Evolutionary conservation across 257 asterid species (phyloP), one percentile per base, ranked within the genome.

Genomic region (Scutellaria barbata): DNA sequence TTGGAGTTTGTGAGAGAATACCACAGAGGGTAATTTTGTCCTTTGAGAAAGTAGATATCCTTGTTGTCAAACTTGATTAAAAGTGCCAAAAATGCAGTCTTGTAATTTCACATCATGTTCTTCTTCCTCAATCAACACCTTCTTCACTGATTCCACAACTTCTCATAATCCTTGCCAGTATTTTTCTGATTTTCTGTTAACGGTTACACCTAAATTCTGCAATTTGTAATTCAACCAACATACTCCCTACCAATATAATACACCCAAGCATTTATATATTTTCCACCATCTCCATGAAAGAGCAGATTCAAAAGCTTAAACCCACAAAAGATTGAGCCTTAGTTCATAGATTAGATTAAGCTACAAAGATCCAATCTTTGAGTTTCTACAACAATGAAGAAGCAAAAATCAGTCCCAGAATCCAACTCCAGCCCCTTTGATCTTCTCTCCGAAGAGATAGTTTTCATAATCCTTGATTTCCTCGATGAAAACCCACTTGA

Each of bases 401-500:
- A 77, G 84, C 88, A 81, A 37, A 80, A 77, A 25, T 16, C 79
- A 25, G 65, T 42, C 59, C 67, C 58, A 16, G 81, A 71, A 57
- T 43, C 84, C 67, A 61, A 11, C 57, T 68, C 75, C 76, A 81
- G 73, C 79, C 87, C 55, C 74, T 92, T 92, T 41, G 95, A 92
- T 78, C 74, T 79, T 56, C 85, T 92, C 42, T 80, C 92, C 1
- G 95, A 88, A 56, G 97, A 92, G 60, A 82, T 92, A 1, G 83
- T 86, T 11, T 89, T 86, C 79, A 33, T 75, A 10, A 75, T 92
- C 72, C 93, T 92, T 6, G 96, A 90, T 79, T 77, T 76, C 76
- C 85, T 92, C 46, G 65, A 72, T 12, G 96, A 84, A 11, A 72
- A 85, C 89, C 91, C 96, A 65, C 54, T 79, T 13, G 97, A 90